A percentile compares a stretch with the other conserved stretches of the same genome.
These are phyloP conservation scores for Mycosphaerella arachidis DNA, from an alignment of 2,329 filamentous ascomycete genomes.

Conservation along the genomic window DNA sequence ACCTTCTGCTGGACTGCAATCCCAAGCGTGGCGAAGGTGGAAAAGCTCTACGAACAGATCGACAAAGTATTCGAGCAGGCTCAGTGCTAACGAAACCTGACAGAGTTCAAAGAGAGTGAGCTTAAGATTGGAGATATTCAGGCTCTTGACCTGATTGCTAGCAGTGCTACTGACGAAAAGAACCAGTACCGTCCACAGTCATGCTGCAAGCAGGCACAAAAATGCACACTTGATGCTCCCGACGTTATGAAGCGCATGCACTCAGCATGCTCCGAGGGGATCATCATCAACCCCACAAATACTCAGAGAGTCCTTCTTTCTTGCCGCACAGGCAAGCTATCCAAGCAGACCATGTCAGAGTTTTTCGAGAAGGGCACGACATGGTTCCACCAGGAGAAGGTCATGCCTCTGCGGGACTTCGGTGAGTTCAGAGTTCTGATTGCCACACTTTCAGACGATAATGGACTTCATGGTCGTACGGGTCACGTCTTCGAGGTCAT, in stretches of 20 bases:
- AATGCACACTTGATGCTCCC: background rate
- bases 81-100: slow-evolving; percentile 5
- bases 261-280: background rate
- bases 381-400: slow-evolving; percentile 9
- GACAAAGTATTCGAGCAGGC: background rate
- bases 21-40: background rate
- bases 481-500: slow-evolving; percentile 7
- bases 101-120: slow-evolving; percentile 7
- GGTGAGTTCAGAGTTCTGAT: slow-evolving; percentile 8
- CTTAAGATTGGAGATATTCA: slow-evolving; percentile 9
- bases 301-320: background rate
- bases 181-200: slow-evolving; percentile 6
- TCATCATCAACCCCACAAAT: background rate
- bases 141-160: slow-evolving; percentile 3
- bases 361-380: background rate
- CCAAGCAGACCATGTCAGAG: background rate
- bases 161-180: background rate
- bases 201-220: background rate
- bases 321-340: background rate
- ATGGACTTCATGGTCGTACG: background rate
- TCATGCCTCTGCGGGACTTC: background rate
- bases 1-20: background rate
- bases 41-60: background rate
- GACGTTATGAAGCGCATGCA: slow-evolving; percentile 1
- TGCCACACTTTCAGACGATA: background rate